Evolutionary conservation across 2,329 filamentous ascomycete species (phyloP).

Genomic region (Microthyrium microscopicum): DNA sequence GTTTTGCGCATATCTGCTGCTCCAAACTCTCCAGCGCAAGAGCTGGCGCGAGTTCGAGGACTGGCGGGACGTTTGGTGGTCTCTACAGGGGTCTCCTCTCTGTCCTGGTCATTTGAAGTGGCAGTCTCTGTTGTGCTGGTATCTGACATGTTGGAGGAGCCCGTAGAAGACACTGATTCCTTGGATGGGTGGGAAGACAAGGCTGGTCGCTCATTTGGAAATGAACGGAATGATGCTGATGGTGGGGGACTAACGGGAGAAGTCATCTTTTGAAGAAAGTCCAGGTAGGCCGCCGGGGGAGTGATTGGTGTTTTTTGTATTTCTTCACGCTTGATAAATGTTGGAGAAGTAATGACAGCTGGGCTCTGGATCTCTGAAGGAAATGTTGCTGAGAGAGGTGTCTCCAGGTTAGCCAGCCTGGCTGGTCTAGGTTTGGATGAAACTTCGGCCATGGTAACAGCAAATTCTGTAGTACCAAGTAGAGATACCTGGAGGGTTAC

Average conservation of each 20-base stretch:
- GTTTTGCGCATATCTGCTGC: too few species aligned
- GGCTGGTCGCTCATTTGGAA: slow-evolving; percentile 23
- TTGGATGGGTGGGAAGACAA: slow-evolving; percentile 16
- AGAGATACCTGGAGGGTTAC: too few species aligned
- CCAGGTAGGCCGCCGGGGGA: slow-evolving; percentile 75
- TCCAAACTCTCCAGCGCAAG: too few species aligned
- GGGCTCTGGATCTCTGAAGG: slow-evolving; percentile 44
- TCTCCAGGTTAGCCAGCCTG: slow-evolving; percentile 25
- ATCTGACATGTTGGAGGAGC: slow-evolving; percentile 9
- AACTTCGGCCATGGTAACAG: slow-evolving; percentile 15
- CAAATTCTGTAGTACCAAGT: too few species aligned
- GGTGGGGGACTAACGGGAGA: slow-evolving; percentile 43
- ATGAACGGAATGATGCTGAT: slow-evolving; percentile 33
- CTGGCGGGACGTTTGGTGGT: too few species aligned
- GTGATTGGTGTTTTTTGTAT: slow-evolving; percentile 73
- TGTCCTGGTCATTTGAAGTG: too few species aligned
- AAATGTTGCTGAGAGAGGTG: slow-evolving; percentile 44
- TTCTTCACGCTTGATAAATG: slow-evolving; percentile 52
- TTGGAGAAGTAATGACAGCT: slow-evolving; percentile 38
- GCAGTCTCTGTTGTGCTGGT: slow-evolving; percentile 18
- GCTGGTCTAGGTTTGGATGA: slow-evolving; percentile 23
- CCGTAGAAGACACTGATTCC: slow-evolving; percentile 20
- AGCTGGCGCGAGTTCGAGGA: too few species aligned
- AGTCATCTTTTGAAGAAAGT: slow-evolving; percentile 72
- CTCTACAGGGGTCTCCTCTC: too few species aligned